Base-by-base conservation (phyloP, 2,329 filamentous ascomycete species). In the Ceratocystis cubensis region DNA sequence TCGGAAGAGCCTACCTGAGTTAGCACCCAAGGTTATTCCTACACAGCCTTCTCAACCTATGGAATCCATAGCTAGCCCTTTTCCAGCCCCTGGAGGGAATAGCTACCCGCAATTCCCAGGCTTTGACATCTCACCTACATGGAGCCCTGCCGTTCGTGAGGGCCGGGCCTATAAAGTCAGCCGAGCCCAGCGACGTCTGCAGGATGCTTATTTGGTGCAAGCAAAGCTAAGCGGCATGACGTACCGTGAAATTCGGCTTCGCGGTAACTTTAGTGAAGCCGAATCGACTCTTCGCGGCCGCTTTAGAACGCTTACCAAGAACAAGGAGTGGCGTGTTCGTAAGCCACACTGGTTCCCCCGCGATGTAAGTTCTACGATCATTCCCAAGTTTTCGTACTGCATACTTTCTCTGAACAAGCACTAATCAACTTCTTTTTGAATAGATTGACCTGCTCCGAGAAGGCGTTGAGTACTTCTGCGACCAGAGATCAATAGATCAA, bases 231-330 rank as follows among this genome's bases (percentile, higher is more conserved):
- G 76, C 1, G 86, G 86, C 2, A 76, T 83, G 76, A 84, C 85
- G 0, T 91, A 89, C 75, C 81, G 80, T 65, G 79, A 87, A 67
- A 89, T 90, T 71, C 81, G 81, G 46, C 70, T 72, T 5, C 71
- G 75, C 20, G 82, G 85, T 15, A 75, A 78, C 1, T 86, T 86
- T 69, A 74, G 73, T 0, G 85, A 88, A 71, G 84, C 86, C 1
- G 87, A 89, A 74, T 88, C 87, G 10, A 91, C 88, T 0, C 78
- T 92, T 46, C 81, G 88, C 15, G 88, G 88, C 0, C 81, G 87
- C 0, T 84, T 82, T 70, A 79, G 88, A 3, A 83, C 81, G 1
- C 73, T 90, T 71, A 88, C 83, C 6, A 89, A 89, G 75, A 75
- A 76, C 13, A 83, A 83, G 70, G 78, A 81, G 44, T 79, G 83